Evolutionary conservation across 2,329 filamentous ascomycete genomes (phyloP).

Genomic region (Lasiodiplodia sp.): DNA sequence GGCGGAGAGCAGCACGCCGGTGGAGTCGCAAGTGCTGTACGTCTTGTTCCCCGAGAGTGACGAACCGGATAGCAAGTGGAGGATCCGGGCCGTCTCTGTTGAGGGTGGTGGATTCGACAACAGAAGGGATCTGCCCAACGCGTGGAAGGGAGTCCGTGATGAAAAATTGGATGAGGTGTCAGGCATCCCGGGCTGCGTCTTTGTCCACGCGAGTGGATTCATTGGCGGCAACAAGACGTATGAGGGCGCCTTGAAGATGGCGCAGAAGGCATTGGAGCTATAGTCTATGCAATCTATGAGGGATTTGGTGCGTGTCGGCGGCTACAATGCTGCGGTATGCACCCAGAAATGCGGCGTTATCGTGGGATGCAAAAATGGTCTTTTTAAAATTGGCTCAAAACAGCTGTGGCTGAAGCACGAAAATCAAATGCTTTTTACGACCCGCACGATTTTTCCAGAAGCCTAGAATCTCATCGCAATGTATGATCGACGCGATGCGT

Average conservation of each 20-base stretch:
- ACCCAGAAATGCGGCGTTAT: conserved; percentile 1
- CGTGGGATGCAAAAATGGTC: background rate
- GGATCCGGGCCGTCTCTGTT: conserved; percentile 89
- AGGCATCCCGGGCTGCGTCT: conserved; percentile 78
- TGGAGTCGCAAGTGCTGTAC: conserved; percentile 73
- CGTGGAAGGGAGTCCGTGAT: conserved; percentile 91
- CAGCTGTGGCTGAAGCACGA: conserved; percentile 5
- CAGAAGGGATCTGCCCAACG: conserved; percentile 86
- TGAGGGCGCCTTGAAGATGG: conserved; percentile 87
- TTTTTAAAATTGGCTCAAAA: conserved; percentile 1
- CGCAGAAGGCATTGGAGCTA: conserved; percentile 66
- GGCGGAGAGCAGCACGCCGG: conserved; percentile 55
- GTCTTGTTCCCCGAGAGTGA: conserved; percentile 90
- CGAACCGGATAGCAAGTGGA: conserved; percentile 81
- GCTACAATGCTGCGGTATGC: background rate
- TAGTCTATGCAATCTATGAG: background rate
- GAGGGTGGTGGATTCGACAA: conserved; percentile 88
- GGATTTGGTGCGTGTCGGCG: background rate
- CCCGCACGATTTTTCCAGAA: conserved; percentile 12
- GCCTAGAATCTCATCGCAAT: conserved; percentile 4
- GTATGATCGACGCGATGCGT: conserved; percentile 22
- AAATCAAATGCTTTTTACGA: conserved; percentile 15
- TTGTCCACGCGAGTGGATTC: conserved; percentile 93
- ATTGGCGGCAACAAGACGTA: conserved; percentile 95
- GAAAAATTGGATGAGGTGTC: conserved; percentile 78